Evolutionary conservation across 805 yeast genomes (phyloP), one percentile per base, ranked within the genome.

Genomic region (Kuraishia floccosa): DNA sequence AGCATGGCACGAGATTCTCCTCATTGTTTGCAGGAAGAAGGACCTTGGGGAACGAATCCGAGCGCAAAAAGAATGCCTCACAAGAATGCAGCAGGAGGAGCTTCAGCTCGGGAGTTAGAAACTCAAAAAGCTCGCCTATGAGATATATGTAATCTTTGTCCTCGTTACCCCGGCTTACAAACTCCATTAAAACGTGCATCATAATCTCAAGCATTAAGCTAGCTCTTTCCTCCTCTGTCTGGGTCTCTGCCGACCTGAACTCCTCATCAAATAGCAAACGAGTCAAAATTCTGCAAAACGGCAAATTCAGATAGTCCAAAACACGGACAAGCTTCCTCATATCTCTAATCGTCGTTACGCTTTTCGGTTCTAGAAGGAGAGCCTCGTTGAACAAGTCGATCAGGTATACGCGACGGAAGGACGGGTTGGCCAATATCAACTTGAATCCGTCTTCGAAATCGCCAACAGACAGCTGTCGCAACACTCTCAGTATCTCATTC

Each of bases 51-150:
- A 65, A 65, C 1, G 37, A 43, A 6, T 56, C 59, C 1, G 65
- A 59, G 11, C 58, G 54, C 28, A 65, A 40, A 37, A 63, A 65
- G 5, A 59, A 38, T n/a, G 49, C 49, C 33, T 64, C 70, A 36
- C 63, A 52, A 25, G 55, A 47, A 25, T 51, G 43, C 16, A 65
- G 39, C 17, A 64, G 42, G 21, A 44, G 39, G 12, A 43, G 27
- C 30, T 63, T 63, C 21, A 50, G 37, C 0, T 35, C 31, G n/a
- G 46, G 40, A n/a, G 50, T 50, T 13, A 65, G 30, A n/a, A 49
- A 43, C 17, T 55, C 52, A 42, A 65, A 63, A 9, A 64, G 35
- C n/a, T 58, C 56, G 4, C 64, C 60, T 28, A 56, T 40, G 8
- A 57, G 37, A 24, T 36, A 34, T 14, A 31, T 25, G 7, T 41